A percentile compares a stretch with the other conserved stretches of the same genome.
Conservation (phyloP, 2,329 filamentous ascomycete genomes). For the Aspergillus oerlinghausenensis region DNA sequence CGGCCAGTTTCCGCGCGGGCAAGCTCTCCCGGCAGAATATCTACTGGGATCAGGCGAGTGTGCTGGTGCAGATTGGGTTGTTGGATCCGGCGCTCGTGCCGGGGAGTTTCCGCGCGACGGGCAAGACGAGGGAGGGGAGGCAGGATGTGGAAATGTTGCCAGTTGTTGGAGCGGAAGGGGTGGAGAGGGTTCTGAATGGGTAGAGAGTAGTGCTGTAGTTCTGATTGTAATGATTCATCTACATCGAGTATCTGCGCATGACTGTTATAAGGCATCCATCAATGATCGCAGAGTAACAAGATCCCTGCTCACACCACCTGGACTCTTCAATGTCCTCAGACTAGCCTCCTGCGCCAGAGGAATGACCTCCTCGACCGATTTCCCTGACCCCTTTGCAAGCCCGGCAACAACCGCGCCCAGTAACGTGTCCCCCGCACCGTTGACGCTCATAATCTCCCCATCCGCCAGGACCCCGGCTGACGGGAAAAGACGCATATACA, state of each 20-base stretch:
- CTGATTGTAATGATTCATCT: background rate
- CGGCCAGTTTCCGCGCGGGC: constrained; percentile 38
- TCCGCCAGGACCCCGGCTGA: constrained; percentile 57
- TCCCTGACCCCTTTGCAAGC: constrained; percentile 53
- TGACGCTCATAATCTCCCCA: constrained; percentile 76
- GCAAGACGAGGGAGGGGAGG: constrained; percentile 24
- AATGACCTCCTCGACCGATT: constrained; percentile 58
- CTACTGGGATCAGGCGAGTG: constrained; percentile 61
- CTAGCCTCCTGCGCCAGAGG: constrained; percentile 77
- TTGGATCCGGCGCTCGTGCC: constrained; percentile 53
- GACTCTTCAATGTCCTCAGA: constrained; percentile 69
- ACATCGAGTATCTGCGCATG: background rate
- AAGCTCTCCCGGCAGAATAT: constrained; percentile 48
- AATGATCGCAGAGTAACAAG: constrained; percentile 18
- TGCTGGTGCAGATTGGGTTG: constrained; percentile 56
- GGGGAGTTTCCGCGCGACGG: constrained; percentile 35
- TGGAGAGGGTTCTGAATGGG: constrained; percentile 19
- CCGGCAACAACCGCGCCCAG: constrained; percentile 79
- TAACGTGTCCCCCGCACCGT: constrained; percentile 92
- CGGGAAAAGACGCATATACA: constrained; percentile 77
- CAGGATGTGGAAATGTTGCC: constrained; percentile 28
- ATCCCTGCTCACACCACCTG: constrained; percentile 59
- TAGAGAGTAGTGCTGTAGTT: background rate
- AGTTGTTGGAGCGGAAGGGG: constrained; percentile 33
- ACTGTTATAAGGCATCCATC: background rate